Base-by-base conservation (phyloP, 768 basidiomycete species). In the Lactifluus subvellereus region DNA sequence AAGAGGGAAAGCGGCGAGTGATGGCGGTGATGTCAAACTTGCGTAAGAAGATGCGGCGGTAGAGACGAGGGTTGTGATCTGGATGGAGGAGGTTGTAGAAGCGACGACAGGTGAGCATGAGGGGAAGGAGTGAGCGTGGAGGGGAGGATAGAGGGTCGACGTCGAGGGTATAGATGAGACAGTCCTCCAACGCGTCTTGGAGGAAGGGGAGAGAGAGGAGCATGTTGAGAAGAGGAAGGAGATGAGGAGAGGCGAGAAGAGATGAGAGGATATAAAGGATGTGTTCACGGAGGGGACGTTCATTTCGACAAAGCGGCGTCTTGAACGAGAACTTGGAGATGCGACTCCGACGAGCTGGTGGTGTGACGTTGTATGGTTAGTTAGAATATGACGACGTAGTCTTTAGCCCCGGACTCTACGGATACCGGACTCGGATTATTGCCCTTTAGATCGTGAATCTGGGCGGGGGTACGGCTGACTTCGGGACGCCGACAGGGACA, bases 101-200 rank as follows among this genome's bases (percentile, higher is more conserved):
- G 40, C 68, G 74, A 57, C 77, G 81, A 71, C 79, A 84, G 22
- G 80, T 76, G 37, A 73, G 66, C 37, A 89, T 77, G 22, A 92
- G 75, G 8, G 85, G 75, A 16, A 80, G 62, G 42, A 91, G 75
- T 20, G 75, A 75, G 2, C 82, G 75, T 18, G 87, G 87, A 6
- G 67, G 67, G 14, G 87, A 86, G 20, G 86, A 84, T 37, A 83
- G 76, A 56, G 80, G 74, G 33, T 60, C 59, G 62, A 62, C 64
- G 9, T 79, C 71, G 22, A 80, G 83, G 38, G 83, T 73, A 67
- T 83, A 83, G 70, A 81, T 84, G 3, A 88, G 87, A 66, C 93
- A 85, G 49, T 85, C 84, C 69, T 93, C 87, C 49, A 94, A 78
- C 30, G 91, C 77, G 74, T 93, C 89, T 63, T 81, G 82, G 65